phyloP scores from a whole-genome alignment of 352 stramenopile species.

The Elongisporangium senticosum region DNA sequence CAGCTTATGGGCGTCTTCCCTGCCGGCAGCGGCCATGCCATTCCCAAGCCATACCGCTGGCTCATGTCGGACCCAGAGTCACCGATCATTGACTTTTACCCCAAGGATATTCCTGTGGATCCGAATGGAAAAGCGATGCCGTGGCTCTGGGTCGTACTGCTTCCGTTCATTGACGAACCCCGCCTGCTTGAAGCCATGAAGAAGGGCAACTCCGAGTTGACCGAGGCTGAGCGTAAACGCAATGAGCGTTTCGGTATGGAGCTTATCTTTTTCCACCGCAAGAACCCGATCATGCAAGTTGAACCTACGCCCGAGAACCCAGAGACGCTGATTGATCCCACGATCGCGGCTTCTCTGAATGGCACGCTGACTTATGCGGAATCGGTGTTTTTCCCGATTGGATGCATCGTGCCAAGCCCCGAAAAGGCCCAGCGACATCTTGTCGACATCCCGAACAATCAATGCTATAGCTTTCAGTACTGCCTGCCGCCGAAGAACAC shows the following conservation, averaged over 20 bases:
- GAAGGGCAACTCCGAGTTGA: conserved; percentile 55
- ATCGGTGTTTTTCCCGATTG: conserved; percentile 67
- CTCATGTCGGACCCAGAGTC: conserved; percentile 95
- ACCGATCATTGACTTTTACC: conserved; percentile 97
- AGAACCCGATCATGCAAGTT: conserved; percentile 39
- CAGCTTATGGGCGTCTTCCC: conserved; percentile 99
- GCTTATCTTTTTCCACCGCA: conserved; percentile 79
- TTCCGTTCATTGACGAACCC: conserved; percentile 98
- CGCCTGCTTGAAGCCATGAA: conserved; percentile 90
- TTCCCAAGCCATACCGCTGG: conserved; percentile 92
- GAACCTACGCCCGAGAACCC: conserved; percentile 33
- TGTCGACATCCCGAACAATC: conserved; percentile 80
- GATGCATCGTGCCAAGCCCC: conserved; percentile 65
- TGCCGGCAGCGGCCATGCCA: conserved; percentile 87
- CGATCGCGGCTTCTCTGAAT: conserved; percentile 59
- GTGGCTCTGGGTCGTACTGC: conserved; percentile 98
- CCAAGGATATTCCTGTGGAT: conserved; percentile 94
- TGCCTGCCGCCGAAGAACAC: conserved; percentile 36
- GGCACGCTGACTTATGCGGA: conserved; percentile 71
- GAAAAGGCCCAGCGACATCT: conserved; percentile 69
- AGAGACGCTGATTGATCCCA: conserved; percentile 38
- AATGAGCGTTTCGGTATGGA: conserved; percentile 80
- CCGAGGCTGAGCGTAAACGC: conserved; percentile 73
- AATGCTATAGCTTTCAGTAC: conserved; percentile 85
- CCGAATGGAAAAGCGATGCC: conserved; percentile 98